Base-by-base conservation (phyloP, 257 asterid species). In the Cynanchum wilfordii region DNA sequence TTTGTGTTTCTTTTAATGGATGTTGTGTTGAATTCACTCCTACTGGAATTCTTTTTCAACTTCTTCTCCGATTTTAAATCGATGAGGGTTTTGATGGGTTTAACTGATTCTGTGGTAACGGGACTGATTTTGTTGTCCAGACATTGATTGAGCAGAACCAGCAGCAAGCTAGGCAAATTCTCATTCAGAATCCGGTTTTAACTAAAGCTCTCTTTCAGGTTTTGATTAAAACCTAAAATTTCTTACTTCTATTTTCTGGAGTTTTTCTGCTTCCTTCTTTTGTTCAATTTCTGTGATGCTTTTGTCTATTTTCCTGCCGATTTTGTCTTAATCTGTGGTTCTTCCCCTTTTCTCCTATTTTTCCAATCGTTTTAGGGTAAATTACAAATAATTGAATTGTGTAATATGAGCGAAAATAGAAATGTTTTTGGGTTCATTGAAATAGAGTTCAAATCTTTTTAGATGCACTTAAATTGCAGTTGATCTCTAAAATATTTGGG, bases 141-240 rank as follows among this genome's bases (percentile, higher is more conserved):
- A 67, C 85, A 42, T 82, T 92, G 82, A 86, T 92, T 73, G 97
- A 89, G 78, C 92, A 95, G 87, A 92, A 95, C 84, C 89, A 83
- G 86, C 88, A 90, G 25, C 99, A 95, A 82, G 98, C 99, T 33
- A 89, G 93, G 86, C 89, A 89, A 79, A 92, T 95, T 84, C 96
- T 95, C 57, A 84, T 89, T 79, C 98, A 95, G 72, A 90, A 90
- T 82, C 98, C 99, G 55, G 86, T 79, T 70, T 68, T 92, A 90
- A 89, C 99, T 36, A 87, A 80, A 85, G 96, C 96, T 69, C 97
- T 92, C 79, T 95, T 95, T 80, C 99, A 95, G 98, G 99, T 90
- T 27, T 70, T 52, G 6, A 73, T 70, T 50, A 12, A 65, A 45
- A 15, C n/a, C 27, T 47, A 27, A 50, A 15, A 16, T 44, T 62